phyloP scores from a whole-genome alignment of 805 yeast genomes.

The Candida oleophila region DNA sequence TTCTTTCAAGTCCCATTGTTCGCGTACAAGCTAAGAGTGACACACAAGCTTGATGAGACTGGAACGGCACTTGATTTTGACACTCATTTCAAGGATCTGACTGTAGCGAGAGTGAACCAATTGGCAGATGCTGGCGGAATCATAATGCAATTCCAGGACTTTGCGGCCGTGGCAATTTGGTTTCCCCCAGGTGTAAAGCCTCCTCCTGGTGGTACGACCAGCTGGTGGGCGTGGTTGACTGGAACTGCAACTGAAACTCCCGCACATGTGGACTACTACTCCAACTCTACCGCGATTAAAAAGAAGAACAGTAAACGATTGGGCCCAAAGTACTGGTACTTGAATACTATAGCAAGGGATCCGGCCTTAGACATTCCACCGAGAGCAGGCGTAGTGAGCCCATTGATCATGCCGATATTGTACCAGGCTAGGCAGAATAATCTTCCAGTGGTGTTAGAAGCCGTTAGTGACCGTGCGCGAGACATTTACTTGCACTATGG shows the following conservation, averaged over 20 bases:
- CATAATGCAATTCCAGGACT: conserved; percentile 6
- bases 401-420: conserved; percentile 4
- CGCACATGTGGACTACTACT: not conserved
- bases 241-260: no score
- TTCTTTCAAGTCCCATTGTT: not conserved
- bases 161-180: conserved; percentile 11
- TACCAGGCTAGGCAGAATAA: conserved; percentile 4
- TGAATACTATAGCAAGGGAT: conserved; percentile 9
- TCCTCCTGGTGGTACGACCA: not conserved
- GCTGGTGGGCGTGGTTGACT: no score
- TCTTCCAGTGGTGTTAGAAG: conserved; percentile 7
- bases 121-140: conserved; percentile 5
- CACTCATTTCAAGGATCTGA: not conserved
- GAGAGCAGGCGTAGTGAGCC: conserved; percentile 6
- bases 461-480: conserved; percentile 8
- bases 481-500: conserved; percentile 9
- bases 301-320: not conserved
- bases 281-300: not conserved
- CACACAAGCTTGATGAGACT: conserved; percentile 2
- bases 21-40: conserved; percentile 2
- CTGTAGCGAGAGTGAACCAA: not conserved
- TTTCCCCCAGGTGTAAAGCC: conserved; percentile 8
- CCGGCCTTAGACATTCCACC: not conserved
- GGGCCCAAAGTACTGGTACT: conserved; percentile 7
- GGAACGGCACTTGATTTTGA: conserved; percentile 1